phyloP scores from a whole-genome alignment of 2,329 filamentous ascomycete species.

The Penicillium hesseltinei region DNA sequence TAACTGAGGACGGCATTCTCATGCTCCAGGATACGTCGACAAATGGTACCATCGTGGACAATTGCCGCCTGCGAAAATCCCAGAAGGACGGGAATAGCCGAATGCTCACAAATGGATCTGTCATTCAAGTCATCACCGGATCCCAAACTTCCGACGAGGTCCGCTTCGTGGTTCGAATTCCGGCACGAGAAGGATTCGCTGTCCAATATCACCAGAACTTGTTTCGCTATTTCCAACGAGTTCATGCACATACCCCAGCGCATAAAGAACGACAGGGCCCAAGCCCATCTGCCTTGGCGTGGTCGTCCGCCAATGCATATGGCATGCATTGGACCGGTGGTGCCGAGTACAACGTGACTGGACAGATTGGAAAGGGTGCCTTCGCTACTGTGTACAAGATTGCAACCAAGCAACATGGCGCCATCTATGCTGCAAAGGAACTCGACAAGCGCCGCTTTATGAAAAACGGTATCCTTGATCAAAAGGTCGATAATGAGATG shows the following conservation, averaged over 20 bases:
- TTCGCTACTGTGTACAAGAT: constrained; percentile 94
- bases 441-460: constrained; percentile 90
- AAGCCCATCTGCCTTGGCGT: constrained; percentile 31
- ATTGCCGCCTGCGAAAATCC: constrained; percentile 60
- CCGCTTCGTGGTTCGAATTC: constrained; percentile 82
- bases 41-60: constrained; percentile 91
- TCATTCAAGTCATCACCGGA: constrained; percentile 65
- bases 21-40: constrained; percentile 94
- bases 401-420: constrained; percentile 78
- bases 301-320: constrained; percentile 45
- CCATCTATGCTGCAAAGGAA: constrained; percentile 87
- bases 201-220: constrained; percentile 68
- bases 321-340: constrained; percentile 81
- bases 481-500: constrained; percentile 96
- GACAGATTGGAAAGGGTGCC: constrained; percentile 83
- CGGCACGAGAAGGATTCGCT: constrained; percentile 68
- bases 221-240: constrained; percentile 59
- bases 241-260: constrained; percentile 26
- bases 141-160: constrained; percentile 59
- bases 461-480: constrained; percentile 84
- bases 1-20: constrained; percentile 79
- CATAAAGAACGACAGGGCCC: constrained; percentile 25
- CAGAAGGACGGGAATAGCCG: constrained; percentile 50
- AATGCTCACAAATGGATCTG: constrained; percentile 69
- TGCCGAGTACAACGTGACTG: constrained; percentile 76